Conservation (phyloP, 192 early-diverging fungal species). For the Coemansia sp. region DNA sequence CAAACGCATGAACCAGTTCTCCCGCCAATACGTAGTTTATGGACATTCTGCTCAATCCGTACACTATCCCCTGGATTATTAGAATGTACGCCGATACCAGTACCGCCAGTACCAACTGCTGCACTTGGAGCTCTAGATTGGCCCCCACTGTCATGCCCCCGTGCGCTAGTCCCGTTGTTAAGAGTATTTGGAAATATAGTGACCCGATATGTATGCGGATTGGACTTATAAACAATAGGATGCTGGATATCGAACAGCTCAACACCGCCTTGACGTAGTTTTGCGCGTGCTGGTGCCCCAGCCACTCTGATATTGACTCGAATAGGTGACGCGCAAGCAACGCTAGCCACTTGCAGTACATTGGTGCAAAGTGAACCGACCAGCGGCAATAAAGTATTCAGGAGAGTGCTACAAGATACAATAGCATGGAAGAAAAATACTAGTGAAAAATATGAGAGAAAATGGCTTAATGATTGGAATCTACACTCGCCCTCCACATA, state of each 20-base stretch:
- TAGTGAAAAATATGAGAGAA: no score
- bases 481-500: no score
- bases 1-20: constrained; percentile 10
- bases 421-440: no score
- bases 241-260: constrained; percentile 20
- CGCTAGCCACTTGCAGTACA: background rate
- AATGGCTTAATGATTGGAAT: no score
- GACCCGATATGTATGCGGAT: constrained; percentile 17
- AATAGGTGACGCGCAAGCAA: background rate
- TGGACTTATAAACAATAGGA: constrained; percentile 20
- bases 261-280: constrained; percentile 40
- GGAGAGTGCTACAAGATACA: no score
- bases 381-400: no score
- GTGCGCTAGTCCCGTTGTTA: constrained; percentile 37
- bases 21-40: constrained; percentile 22
- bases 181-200: constrained; percentile 23
- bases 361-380: no score
- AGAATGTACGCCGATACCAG: constrained; percentile 24
- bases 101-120: constrained; percentile 21
- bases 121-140: constrained; percentile 36
- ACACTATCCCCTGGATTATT: constrained; percentile 15
- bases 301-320: constrained; percentile 3
- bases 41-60: background rate
- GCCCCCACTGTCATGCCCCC: constrained; percentile 37
- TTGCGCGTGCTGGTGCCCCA: constrained; percentile 13